These are phyloP conservation scores for Terfezia claveryi DNA, from an alignment of 495 filamentous ascomycete genomes.

Conservation along the genomic window DNA sequence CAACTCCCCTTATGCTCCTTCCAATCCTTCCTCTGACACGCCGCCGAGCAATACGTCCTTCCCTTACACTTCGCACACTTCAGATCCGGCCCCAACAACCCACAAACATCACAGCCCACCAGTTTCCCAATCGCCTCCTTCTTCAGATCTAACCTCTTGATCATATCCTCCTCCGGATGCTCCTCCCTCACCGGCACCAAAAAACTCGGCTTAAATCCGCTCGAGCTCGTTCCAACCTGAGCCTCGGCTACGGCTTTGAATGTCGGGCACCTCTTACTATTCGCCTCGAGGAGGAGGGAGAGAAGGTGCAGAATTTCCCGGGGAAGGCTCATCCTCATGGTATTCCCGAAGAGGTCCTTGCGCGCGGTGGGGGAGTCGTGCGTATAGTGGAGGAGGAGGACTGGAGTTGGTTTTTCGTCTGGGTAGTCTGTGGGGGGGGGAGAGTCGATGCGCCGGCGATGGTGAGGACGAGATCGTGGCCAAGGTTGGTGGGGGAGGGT, in stretches of 20 bases:
- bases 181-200: neutral
- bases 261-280: neutral
- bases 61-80: conserved; percentile 6
- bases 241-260: neutral
- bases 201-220: neutral
- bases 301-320: neutral
- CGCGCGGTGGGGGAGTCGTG: neutral
- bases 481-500: neutral
- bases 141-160: neutral
- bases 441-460: neutral
- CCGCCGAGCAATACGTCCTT: conserved; percentile 7
- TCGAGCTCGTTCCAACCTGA: neutral
- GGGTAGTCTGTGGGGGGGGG: no score
- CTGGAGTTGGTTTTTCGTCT: neutral
- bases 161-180: neutral
- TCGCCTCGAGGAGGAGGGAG: neutral
- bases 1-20: conserved; percentile 12
- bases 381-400: neutral
- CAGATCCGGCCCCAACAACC: conserved; percentile 2
- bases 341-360: neutral
- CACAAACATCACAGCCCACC: neutral
- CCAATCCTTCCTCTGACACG: conserved; percentile 11
- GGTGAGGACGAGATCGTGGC: neutral
- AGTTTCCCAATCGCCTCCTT: neutral
- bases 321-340: neutral